phyloP scores from a whole-genome alignment of 306 rosid genomes.

The Acacia crassicarpa region DNA sequence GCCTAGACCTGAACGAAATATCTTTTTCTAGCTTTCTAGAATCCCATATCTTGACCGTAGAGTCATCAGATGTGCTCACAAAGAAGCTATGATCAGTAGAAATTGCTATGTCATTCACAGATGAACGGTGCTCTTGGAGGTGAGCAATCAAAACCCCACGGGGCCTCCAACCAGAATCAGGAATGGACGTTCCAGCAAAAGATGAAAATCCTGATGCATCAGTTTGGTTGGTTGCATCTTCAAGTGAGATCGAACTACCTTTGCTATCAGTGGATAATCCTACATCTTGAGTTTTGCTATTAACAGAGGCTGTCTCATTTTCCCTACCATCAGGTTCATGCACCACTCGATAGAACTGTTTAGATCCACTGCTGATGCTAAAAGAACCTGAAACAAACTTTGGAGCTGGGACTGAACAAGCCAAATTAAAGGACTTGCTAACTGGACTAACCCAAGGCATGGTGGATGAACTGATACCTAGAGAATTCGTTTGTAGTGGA shows the following conservation, averaged over 20 bases:
- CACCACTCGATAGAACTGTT: constrained; percentile 93
- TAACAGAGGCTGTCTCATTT: constrained; percentile 60
- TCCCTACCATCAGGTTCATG: constrained; percentile 97
- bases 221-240: constrained; percentile 60
- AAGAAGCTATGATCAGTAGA: constrained; percentile 91
- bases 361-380: constrained; percentile 72
- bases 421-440: constrained; percentile 82
- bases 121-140: constrained; percentile 95
- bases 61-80: constrained; percentile 94
- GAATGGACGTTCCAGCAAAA: constrained; percentile 60
- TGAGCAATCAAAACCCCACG: constrained; percentile 96
- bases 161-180: constrained; percentile 97
- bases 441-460: constrained; percentile 92
- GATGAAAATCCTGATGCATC: constrained; percentile 70
- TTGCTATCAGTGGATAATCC: constrained; percentile 59
- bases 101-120: constrained; percentile 87
- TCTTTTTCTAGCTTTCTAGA: constrained; percentile 93
- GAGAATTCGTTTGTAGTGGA: constrained; percentile 67
- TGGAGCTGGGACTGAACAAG: constrained; percentile 92
- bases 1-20: constrained; percentile 91
- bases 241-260: constrained; percentile 53
- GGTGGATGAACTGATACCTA: constrained; percentile 81
- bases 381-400: constrained; percentile 88
- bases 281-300: constrained; percentile 66
- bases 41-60: constrained; percentile 96